Evolutionary conservation across 2,329 filamentous ascomycete genomes (phyloP).

Genomic region (Dryadomyces quercivorus): DNA sequence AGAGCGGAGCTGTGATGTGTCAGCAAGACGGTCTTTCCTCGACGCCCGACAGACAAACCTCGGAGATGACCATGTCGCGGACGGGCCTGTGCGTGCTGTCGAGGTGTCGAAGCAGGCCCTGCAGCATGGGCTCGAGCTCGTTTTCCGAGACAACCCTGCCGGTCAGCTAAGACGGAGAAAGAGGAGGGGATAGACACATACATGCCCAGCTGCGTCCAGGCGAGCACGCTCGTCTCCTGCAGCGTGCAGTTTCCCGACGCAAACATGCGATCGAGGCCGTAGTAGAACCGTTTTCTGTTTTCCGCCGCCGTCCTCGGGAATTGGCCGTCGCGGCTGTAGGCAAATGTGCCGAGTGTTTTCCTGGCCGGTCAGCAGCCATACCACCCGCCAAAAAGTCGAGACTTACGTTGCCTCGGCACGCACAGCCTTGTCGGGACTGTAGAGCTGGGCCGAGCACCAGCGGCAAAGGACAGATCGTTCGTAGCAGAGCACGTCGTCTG

Average conservation of each 20-base stretch:
- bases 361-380: neutral
- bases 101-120: conserved; percentile 8
- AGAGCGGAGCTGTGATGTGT: conserved; percentile 40
- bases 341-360: conserved; percentile 7
- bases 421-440: conserved; percentile 8
- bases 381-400: neutral
- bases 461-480: conserved; percentile 7
- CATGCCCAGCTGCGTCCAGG: conserved; percentile 11
- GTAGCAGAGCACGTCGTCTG: conserved; percentile 7
- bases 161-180: conserved; percentile 2
- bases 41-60: conserved; percentile 2
- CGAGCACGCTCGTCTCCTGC: conserved; percentile 9
- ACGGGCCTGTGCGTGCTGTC: conserved; percentile 7
- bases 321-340: conserved; percentile 1
- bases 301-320: neutral
- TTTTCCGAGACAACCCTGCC: conserved; percentile 7
- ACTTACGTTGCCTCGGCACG: conserved; percentile 11
- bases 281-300: conserved; percentile 9
- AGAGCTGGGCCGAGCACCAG: conserved; percentile 8
- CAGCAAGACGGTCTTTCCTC: neutral
- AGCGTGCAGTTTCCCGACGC: conserved; percentile 3
- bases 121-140: conserved; percentile 9
- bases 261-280: conserved; percentile 6
- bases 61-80: conserved; percentile 7
- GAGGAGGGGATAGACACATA: neutral